Conservation (phyloP, 2,329 filamentous ascomycete genomes). For the Penicillium occitanis region DNA sequence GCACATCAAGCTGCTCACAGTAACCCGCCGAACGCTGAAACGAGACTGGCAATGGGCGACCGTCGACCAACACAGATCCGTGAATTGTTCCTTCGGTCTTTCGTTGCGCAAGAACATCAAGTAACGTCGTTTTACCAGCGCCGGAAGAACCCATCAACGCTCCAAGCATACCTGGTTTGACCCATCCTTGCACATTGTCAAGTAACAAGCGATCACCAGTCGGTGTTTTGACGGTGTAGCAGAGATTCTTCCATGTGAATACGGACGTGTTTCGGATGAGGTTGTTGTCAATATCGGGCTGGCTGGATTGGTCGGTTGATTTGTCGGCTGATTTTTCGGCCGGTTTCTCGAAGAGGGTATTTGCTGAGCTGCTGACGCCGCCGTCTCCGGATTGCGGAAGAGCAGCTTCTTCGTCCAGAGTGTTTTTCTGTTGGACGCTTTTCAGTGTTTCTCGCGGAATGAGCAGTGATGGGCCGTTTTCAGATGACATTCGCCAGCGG, state of each 20-base stretch:
- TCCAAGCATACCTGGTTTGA: constrained; percentile 73
- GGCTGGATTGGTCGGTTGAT: constrained; percentile 29
- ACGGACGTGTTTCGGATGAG: constrained; percentile 64
- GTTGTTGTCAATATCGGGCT: constrained; percentile 36
- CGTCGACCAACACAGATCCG: constrained; percentile 67
- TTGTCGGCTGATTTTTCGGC: constrained; percentile 16
- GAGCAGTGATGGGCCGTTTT: constrained; percentile 56
- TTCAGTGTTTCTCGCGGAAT: constrained; percentile 62
- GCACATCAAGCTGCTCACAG: constrained; percentile 68
- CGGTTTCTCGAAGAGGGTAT: not conserved
- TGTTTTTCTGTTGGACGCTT: constrained; percentile 30
- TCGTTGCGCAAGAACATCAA: constrained; percentile 72
- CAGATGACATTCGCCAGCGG: constrained; percentile 56
- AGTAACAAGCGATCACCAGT: constrained; percentile 57
- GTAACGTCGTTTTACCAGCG: constrained; percentile 72
- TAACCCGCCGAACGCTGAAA: constrained; percentile 69
- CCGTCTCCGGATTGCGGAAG: constrained; percentile 37
- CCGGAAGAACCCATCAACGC: constrained; percentile 77
- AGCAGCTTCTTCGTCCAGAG: constrained; percentile 23
- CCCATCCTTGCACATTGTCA: constrained; percentile 70
- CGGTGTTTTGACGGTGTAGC: constrained; percentile 65
- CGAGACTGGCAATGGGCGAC: constrained; percentile 56
- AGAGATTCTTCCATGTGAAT: constrained; percentile 73
- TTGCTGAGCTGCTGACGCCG: constrained; percentile 15
- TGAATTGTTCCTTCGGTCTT: constrained; percentile 62